Conservation (phyloP, 345 rosid species). For the Moringa oleifera region DNA sequence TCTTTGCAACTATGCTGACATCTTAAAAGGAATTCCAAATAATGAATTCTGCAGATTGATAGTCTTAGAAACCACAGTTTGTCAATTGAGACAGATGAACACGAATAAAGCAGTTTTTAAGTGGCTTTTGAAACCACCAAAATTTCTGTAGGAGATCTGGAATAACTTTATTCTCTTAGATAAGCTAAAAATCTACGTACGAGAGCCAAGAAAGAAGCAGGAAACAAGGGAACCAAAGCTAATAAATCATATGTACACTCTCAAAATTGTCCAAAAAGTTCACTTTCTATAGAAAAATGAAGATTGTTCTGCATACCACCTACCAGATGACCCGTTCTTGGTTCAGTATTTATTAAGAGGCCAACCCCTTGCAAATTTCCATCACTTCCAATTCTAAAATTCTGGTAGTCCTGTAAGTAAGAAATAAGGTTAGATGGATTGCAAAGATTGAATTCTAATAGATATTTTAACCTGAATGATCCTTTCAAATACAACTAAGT, state of each 20-base stretch:
- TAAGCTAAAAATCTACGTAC: background rate
- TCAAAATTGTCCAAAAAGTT: background rate
- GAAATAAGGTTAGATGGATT: background rate
- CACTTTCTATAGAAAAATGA: background rate
- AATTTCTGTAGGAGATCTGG: background rate
- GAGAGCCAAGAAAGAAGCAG: background rate
- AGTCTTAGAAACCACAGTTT: background rate
- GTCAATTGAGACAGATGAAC: background rate
- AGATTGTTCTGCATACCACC: slow-evolving; percentile 22
- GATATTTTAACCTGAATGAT: background rate
- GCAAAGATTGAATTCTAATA: too few relatives aligned
- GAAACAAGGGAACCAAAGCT: background rate
- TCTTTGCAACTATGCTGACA: too few relatives aligned
- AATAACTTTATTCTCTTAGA: background rate
- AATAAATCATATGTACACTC: background rate
- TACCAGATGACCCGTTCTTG: slow-evolving; percentile 81
- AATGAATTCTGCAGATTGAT: background rate
- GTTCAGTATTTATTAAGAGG: slow-evolving; percentile 64
- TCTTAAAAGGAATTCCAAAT: background rate
- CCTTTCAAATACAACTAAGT: background rate
- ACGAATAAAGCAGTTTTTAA: background rate
- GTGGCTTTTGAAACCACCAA: background rate
- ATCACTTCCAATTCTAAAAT: slow-evolving; percentile 82
- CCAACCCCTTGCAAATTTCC: slow-evolving; percentile 96
- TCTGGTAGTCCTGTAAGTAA: slow-evolving; percentile 71